These are phyloP conservation scores for Cladobotryum mycophilum DNA, from an alignment of 2,329 filamentous ascomycete genomes.

Conservation along the genomic window DNA sequence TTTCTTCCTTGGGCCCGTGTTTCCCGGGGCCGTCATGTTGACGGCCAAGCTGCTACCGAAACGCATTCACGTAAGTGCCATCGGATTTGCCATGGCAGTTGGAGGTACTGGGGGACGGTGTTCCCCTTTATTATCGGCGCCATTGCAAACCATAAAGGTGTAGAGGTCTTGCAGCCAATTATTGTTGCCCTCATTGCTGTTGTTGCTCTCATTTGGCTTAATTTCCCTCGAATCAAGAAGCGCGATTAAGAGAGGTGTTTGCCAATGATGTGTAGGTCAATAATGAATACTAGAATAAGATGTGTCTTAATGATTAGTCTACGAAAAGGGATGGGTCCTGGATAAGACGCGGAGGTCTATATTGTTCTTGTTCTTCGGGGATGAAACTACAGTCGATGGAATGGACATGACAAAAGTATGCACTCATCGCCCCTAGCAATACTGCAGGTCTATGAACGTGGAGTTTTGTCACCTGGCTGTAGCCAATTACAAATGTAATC, in stretches of 20 bases:
- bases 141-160: conserved; percentile 46
- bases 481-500: too few species aligned
- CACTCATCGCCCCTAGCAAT: too few species aligned
- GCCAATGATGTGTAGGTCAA: too few species aligned
- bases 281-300: too few species aligned
- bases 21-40: conserved; percentile 64
- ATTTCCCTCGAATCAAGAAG: conserved; percentile 31
- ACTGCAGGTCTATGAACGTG: too few species aligned
- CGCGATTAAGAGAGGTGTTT: conserved; percentile 15
- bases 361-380: too few species aligned
- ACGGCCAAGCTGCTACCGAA: conserved; percentile 64
- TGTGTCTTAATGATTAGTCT: too few species aligned
- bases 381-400: too few species aligned
- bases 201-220: conserved; percentile 28
- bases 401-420: too few species aligned
- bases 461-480: too few species aligned
- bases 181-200: conserved; percentile 38
- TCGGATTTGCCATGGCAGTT: conserved; percentile 68
- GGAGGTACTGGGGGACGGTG: conserved; percentile 63
- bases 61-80: conserved; percentile 63
- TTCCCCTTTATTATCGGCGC: conserved; percentile 58
- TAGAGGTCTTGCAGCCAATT: conserved; percentile 45
- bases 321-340: too few species aligned
- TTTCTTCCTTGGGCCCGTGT: conserved; percentile 69
- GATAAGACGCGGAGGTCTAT: too few species aligned